These are phyloP conservation scores for Lactarius sanguifluus DNA, from an alignment of 768 basidiomycete species.

Conservation along the genomic window DNA sequence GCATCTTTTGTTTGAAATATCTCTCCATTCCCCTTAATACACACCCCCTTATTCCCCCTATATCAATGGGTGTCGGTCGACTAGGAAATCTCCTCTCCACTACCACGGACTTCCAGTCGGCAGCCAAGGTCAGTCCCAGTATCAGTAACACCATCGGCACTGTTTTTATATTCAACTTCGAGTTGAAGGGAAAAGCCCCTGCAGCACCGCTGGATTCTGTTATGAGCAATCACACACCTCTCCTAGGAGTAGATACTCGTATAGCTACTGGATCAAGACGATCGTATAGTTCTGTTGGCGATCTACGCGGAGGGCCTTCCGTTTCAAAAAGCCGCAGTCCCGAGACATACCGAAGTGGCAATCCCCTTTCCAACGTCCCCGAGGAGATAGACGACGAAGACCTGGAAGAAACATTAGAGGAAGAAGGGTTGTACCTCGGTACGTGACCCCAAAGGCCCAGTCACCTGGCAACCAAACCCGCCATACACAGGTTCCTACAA, in stretches of 20 bases:
- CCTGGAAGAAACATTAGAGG: constrained; percentile 23
- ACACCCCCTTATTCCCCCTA: not conserved
- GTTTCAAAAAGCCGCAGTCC: constrained; percentile 8
- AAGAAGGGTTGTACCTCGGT: constrained; percentile 28
- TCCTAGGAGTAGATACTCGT: constrained; percentile 21
- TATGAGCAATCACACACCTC: constrained; percentile 11
- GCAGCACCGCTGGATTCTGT: constrained; percentile 1
- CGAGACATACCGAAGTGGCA: constrained; percentile 20
- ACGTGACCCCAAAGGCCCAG: not conserved
- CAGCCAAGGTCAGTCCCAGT: constrained; percentile 11
- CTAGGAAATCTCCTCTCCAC: constrained; percentile 18
- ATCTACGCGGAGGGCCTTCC: constrained; percentile 1
- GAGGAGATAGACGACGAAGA: constrained; percentile 26
- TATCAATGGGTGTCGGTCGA: constrained; percentile 11
- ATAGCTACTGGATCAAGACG: constrained; percentile 5
- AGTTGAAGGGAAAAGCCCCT: constrained; percentile 25
- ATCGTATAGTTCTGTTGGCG: constrained; percentile 24
- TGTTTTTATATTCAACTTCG: not conserved
- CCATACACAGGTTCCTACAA: constrained; percentile 57
- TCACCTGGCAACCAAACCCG: not conserved
- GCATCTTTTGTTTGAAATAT: constrained; percentile 6
- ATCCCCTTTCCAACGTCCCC: constrained; percentile 22
- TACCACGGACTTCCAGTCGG: not conserved
- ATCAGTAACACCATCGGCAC: not conserved
- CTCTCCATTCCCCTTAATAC: not conserved